Percentiles rank a stretch among this genome's conserved stretches.
Conservation (phyloP, 148 eudicot species). For the Vaccinium myrtillus region DNA sequence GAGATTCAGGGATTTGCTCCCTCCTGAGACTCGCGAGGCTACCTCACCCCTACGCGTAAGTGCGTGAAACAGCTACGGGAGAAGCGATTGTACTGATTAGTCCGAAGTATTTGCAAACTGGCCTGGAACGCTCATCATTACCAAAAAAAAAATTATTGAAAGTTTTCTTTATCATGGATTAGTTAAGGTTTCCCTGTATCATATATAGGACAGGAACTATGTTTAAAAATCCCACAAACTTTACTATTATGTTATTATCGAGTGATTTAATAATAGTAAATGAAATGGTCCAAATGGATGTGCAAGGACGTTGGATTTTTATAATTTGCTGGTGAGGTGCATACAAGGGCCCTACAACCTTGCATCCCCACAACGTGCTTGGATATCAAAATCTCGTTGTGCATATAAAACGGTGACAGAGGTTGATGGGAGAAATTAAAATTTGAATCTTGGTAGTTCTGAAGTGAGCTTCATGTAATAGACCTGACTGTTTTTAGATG, state of each 20-base stretch:
- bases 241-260: neutral
- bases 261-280: neutral
- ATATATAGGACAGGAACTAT: neutral
- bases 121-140: neutral
- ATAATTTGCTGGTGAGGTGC: neutral
- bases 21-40: too few species aligned
- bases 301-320: neutral
- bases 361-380: constrained; percentile 1
- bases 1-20: too few species aligned
- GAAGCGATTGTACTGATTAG: too few species aligned
- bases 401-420: neutral
- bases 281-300: neutral
- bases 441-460: neutral
- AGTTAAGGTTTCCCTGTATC: neutral
- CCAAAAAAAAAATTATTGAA: neutral
- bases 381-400: neutral
- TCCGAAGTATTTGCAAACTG: too few species aligned
- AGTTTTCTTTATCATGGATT: neutral
- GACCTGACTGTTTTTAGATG: neutral
- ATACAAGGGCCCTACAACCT: neutral
- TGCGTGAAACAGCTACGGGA: too few species aligned
- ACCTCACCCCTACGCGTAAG: too few species aligned
- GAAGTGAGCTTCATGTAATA: neutral
- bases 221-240: neutral
- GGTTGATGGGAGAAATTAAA: constrained; percentile 1